Conservation (phyloP, 306 rosid species). For the Dryas alaskensis region DNA sequence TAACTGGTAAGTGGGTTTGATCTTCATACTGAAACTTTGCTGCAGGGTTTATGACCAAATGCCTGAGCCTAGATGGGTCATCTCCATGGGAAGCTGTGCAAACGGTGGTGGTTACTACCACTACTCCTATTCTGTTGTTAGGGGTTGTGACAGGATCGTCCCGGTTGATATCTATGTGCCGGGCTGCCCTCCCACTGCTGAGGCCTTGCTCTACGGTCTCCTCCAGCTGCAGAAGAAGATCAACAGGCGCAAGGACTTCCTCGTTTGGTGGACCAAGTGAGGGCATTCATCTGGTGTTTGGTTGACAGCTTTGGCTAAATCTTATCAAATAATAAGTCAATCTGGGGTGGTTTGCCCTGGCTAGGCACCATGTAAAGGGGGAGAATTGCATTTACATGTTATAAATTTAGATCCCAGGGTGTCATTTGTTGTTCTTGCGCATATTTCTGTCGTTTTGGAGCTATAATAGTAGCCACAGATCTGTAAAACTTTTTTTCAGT, state of each 20-base stretch:
- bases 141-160: slow-evolving; percentile 95
- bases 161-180: slow-evolving; percentile 97
- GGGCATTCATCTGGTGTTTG: slow-evolving; percentile 24
- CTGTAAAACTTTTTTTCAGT: slow-evolving; percentile 18
- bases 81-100: slow-evolving; percentile 99
- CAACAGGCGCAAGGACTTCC: slow-evolving; percentile 96
- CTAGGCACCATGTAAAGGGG: slow-evolving; percentile 40
- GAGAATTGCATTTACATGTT: slow-evolving; percentile 32
- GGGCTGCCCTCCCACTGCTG: slow-evolving; percentile 98
- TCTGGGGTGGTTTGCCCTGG: slow-evolving; percentile 39
- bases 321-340: slow-evolving; percentile 41
- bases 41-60: slow-evolving; percentile 98
- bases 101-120: slow-evolving; percentile 99
- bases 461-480: slow-evolving; percentile 24
- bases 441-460: slow-evolving; percentile 24
- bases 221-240: slow-evolving; percentile 99
- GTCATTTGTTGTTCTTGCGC: slow-evolving; percentile 8
- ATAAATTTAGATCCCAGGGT: slow-evolving; percentile 30
- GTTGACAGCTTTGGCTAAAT: slow-evolving; percentile 30
- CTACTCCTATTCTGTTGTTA: slow-evolving; percentile 87
- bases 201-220: slow-evolving; percentile 85
- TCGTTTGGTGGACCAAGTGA: slow-evolving; percentile 93
- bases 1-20: not conserved
- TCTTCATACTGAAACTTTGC: slow-evolving; percentile 10
- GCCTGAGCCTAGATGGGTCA: slow-evolving; percentile 99